Evolutionary conservation across 192 early-diverging fungal species (phyloP).

Genomic region (Coemansia sp.): DNA sequence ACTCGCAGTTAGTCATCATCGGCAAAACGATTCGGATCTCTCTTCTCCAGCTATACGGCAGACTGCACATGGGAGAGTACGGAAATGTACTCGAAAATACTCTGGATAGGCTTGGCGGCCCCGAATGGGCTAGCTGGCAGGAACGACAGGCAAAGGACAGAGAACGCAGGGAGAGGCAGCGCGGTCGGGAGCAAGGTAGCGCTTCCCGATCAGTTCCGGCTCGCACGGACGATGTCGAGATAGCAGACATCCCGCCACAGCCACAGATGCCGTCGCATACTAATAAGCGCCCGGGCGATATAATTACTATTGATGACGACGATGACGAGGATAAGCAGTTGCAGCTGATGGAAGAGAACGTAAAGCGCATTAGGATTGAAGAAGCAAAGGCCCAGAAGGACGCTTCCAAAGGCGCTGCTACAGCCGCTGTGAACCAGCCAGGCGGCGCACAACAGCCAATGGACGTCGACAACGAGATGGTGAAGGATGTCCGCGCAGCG

Average conservation of each 20-base stretch:
- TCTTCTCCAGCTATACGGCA: slow-evolving; percentile 44
- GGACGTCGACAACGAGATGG: slow-evolving; percentile 28
- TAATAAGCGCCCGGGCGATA: slow-evolving; percentile 15
- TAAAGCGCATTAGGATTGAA: slow-evolving; percentile 51
- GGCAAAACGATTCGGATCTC: slow-evolving; percentile 44
- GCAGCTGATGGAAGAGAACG: slow-evolving; percentile 48
- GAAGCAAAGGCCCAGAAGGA: slow-evolving; percentile 10
- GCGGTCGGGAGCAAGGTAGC: slow-evolving; percentile 10
- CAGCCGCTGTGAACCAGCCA: neutral
- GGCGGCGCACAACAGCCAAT: slow-evolving; percentile 5
- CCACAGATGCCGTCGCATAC: slow-evolving; percentile 2
- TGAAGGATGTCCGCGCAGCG: slow-evolving; percentile 16
- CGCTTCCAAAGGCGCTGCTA: neutral
- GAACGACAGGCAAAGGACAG: slow-evolving; percentile 29
- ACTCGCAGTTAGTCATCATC: slow-evolving; percentile 38
- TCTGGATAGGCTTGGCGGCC: slow-evolving; percentile 43
- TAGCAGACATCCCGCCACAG: slow-evolving; percentile 10
- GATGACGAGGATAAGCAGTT: slow-evolving; percentile 49
- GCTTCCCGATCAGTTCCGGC: slow-evolving; percentile 23
- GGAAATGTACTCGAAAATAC: slow-evolving; percentile 33
- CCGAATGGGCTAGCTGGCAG: slow-evolving; percentile 47
- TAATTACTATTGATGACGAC: slow-evolving; percentile 18
- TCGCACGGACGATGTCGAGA: slow-evolving; percentile 15
- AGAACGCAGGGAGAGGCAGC: slow-evolving; percentile 23
- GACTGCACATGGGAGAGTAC: slow-evolving; percentile 33